These are phyloP conservation scores for Iodosphaeria phyllophila DNA, from an alignment of 2,329 filamentous ascomycete genomes.

Conservation along the genomic window DNA sequence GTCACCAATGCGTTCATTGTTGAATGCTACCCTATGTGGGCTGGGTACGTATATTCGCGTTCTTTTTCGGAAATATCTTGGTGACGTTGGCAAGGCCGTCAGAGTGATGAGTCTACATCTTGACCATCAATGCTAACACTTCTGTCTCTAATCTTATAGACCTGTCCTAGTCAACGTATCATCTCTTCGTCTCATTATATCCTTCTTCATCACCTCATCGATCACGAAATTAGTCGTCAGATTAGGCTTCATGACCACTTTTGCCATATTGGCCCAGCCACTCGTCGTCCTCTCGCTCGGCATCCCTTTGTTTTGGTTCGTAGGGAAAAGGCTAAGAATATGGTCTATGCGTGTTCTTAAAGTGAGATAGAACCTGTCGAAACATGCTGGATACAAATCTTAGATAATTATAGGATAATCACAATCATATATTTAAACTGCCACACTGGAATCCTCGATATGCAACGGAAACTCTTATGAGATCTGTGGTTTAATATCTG, in stretches of 20 bases:
- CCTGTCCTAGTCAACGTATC: constrained; percentile 8
- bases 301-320: constrained; percentile 3
- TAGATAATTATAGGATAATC: too few relatives aligned
- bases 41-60: constrained; percentile 8
- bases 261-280: constrained; percentile 3
- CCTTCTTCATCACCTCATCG: constrained; percentile 6
- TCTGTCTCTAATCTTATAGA: constrained; percentile 2
- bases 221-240: constrained; percentile 7
- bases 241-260: constrained; percentile 4
- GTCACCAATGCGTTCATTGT: constrained; percentile 10
- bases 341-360: too few relatives aligned
- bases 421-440: too few relatives aligned
- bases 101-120: background rate
- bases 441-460: too few relatives aligned
- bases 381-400: too few relatives aligned
- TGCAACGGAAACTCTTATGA: too few relatives aligned
- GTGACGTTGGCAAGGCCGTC: background rate
- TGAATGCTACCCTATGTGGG: constrained; percentile 9
- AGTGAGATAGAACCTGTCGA: too few relatives aligned
- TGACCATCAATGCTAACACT: background rate
- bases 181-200: constrained; percentile 7
- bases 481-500: too few relatives aligned
- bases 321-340: constrained; percentile 3
- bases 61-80: constrained; percentile 1
- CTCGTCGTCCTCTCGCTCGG: constrained; percentile 5